Conservation (phyloP, 768 basidiomycete species). For the Tulasnella sp. region DNA sequence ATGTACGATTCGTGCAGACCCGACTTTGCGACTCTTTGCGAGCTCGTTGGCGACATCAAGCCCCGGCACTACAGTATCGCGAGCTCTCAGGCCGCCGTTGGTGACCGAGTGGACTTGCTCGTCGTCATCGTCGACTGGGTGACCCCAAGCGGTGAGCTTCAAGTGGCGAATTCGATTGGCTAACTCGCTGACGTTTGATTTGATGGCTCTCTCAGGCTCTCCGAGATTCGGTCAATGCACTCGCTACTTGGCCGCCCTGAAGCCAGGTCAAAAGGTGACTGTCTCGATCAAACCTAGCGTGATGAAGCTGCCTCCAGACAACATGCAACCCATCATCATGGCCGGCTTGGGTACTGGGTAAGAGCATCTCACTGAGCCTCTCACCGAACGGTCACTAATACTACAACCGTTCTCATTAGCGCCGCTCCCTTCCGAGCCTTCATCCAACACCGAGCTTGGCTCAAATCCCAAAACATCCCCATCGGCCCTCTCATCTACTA, state of each 20-base stretch:
- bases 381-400: not conserved
- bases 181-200: not conserved
- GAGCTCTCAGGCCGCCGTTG: constrained; percentile 90
- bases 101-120: constrained; percentile 87
- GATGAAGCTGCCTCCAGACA: constrained; percentile 91
- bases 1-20: constrained; percentile 76
- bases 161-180: not conserved
- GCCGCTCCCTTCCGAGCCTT: constrained; percentile 99
- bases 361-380: constrained; percentile 19
- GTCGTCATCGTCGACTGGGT: constrained; percentile 97
- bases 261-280: constrained; percentile 86
- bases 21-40: constrained; percentile 78
- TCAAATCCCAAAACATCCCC: constrained; percentile 65
- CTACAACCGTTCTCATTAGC: constrained; percentile 22
- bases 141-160: constrained; percentile 66
- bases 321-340: constrained; percentile 92
- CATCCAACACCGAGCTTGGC: constrained; percentile 89
- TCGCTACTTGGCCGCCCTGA: constrained; percentile 80
- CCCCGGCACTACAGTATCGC: constrained; percentile 98
- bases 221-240: constrained; percentile 92
- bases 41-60: constrained; percentile 90
- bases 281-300: constrained; percentile 98
- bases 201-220: constrained; percentile 47
- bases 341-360: constrained; percentile 92
- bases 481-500: constrained; percentile 96